Conservation (phyloP, 2,329 filamentous ascomycete genomes). For the Nemania abortiva region DNA sequence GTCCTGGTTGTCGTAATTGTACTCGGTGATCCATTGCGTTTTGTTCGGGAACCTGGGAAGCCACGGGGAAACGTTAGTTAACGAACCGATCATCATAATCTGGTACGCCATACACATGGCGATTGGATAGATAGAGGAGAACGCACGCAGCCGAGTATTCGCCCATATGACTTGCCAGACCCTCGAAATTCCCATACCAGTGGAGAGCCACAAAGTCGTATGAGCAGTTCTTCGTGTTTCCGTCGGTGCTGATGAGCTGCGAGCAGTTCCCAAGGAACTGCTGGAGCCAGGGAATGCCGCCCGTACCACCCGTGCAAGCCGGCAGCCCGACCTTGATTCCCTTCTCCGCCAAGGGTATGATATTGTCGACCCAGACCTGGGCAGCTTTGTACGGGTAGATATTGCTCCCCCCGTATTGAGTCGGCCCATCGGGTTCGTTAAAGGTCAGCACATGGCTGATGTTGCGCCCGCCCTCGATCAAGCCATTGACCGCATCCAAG, state of each 20-base stretch:
- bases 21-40: conserved; percentile 84
- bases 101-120: not conserved
- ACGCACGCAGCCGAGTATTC: conserved; percentile 62
- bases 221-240: conserved; percentile 64
- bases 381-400: conserved; percentile 72
- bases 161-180: conserved; percentile 75
- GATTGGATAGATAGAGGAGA: not conserved
- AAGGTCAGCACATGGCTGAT: conserved; percentile 79
- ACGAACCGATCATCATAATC: not conserved
- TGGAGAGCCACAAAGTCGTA: conserved; percentile 74
- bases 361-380: conserved; percentile 75
- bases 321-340: conserved; percentile 78
- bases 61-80: not conserved
- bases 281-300: conserved; percentile 74
- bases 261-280: conserved; percentile 75
- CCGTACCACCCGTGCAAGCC: conserved; percentile 71
- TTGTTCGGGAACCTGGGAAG: conserved; percentile 66
- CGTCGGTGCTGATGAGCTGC: conserved; percentile 63
- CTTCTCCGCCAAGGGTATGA: conserved; percentile 74
- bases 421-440: conserved; percentile 79
- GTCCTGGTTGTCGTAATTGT: conserved; percentile 70
- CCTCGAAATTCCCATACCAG: conserved; percentile 78
- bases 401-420: conserved; percentile 70
- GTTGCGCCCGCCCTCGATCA: conserved; percentile 66
- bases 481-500: conserved; percentile 66